Conservation (phyloP, 352 stramenopile species). For the Phytopythium aichiense region DNA sequence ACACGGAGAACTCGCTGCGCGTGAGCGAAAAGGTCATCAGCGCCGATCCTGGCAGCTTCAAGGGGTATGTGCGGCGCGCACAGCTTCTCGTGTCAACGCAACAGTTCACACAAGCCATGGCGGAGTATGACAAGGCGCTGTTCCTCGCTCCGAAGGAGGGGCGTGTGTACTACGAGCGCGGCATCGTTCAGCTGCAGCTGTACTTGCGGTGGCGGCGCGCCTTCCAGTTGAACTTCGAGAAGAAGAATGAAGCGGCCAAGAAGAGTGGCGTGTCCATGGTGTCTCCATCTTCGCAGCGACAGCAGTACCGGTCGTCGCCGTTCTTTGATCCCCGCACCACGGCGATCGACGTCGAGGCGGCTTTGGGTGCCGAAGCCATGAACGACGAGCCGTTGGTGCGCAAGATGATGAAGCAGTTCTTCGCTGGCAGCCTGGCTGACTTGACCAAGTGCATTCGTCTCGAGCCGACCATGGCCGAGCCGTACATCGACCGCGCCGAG, state of each 20-base stretch:
- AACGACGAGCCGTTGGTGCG: conserved; percentile 40
- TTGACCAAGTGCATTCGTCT: conserved; percentile 64
- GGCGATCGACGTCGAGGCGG: conserved; percentile 41
- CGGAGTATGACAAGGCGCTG: conserved; percentile 65
- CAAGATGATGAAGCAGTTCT: conserved; percentile 52
- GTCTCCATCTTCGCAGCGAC: conserved; percentile 1
- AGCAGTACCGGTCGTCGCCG: conserved; percentile 15
- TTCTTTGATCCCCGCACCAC: conserved; percentile 36
- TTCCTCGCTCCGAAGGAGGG: conserved; percentile 52
- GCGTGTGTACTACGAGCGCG: conserved; percentile 67
- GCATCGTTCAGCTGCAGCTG: conserved; percentile 67
- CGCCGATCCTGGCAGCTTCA: conserved; percentile 50
- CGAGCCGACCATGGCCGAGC: conserved; percentile 43
- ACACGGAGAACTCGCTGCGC: conserved; percentile 73
- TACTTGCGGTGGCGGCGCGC: conserved; percentile 58
- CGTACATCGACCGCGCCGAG: conserved; percentile 68
- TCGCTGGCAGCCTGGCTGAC: conserved; percentile 45
- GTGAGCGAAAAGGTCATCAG: conserved; percentile 71
- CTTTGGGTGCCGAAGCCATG: conserved; percentile 36
- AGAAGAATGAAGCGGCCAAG: conserved; percentile 1
- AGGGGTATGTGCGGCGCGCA: conserved; percentile 59
- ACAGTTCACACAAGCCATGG: conserved; percentile 38
- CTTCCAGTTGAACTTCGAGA: conserved; percentile 43
- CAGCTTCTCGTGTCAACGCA: conserved; percentile 56
- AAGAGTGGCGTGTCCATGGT: background rate